Percentiles rank a stretch among this genome's conserved stretches.
Evolutionary conservation across 768 basidiomycete genomes (phyloP).

Genomic region (Termitomyces titanicus): DNA sequence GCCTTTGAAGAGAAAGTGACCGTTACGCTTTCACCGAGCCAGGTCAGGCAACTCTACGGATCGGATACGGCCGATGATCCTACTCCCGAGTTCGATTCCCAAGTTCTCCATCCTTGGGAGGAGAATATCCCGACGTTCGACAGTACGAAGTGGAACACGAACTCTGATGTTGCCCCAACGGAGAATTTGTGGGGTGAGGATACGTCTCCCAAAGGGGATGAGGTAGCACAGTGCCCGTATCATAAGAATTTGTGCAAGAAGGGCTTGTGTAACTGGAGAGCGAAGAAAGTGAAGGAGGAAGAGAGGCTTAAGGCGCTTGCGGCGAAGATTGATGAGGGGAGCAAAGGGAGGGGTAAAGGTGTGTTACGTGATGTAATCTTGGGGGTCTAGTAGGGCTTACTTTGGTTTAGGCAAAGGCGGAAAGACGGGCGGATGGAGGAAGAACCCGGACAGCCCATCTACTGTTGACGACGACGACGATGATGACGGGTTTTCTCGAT

Average conservation of each 20-base stretch:
- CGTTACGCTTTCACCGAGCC: constrained; percentile 22
- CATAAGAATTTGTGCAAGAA: constrained; percentile 32
- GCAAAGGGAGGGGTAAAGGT: constrained; percentile 4
- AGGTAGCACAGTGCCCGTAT: constrained; percentile 22
- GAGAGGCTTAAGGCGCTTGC: constrained; percentile 6
- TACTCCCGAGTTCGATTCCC: constrained; percentile 16
- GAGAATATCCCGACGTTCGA: background rate
- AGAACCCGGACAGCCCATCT: constrained; percentile 4
- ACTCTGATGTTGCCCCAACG: background rate
- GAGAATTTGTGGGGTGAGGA: constrained; percentile 25
- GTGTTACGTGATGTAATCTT: background rate
- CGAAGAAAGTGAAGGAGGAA: constrained; percentile 23
- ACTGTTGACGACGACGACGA: background rate
- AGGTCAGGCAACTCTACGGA: constrained; percentile 20
- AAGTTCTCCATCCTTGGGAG: constrained; percentile 24
- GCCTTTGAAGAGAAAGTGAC: constrained; percentile 14
- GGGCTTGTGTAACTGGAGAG: constrained; percentile 32
- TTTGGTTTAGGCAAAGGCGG: background rate
- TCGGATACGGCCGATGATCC: background rate
- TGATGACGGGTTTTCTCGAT: constrained; percentile 6
- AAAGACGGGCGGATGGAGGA: constrained; percentile 8
- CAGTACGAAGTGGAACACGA: constrained; percentile 2
- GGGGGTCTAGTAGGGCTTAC: background rate
- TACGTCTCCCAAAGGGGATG: constrained; percentile 4
- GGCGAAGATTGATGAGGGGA: background rate